Conservation (phyloP, 2,329 filamentous ascomycete genomes). For the Dryadomyces sulphureus region DNA sequence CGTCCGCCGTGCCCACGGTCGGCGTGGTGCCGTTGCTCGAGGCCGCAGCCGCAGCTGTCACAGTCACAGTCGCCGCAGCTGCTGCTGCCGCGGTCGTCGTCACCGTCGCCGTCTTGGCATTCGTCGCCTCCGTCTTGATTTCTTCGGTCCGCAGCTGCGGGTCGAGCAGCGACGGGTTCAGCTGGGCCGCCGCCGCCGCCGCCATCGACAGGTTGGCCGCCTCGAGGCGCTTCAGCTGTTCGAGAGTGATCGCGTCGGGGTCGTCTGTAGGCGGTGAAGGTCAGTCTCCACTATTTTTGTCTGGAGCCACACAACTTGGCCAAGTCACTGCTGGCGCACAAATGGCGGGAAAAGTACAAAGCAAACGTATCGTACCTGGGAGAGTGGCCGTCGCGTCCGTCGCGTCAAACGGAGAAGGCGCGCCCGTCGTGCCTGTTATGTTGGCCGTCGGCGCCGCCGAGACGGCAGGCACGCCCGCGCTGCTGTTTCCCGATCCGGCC, state of each 20-base stretch:
- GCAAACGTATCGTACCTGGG: too few species aligned
- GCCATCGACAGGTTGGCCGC: constrained; percentile 39
- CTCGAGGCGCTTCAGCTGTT: constrained; percentile 35
- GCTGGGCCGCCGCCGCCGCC: constrained; percentile 38
- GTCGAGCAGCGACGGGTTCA: constrained; percentile 40
- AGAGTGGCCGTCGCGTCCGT: too few species aligned
- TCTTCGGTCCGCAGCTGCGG: constrained; percentile 22
- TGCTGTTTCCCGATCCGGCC: not conserved
- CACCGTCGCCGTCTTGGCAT: not conserved
- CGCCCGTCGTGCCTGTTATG: not conserved
- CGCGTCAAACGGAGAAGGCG: not conserved
- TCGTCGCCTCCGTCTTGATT: not conserved
- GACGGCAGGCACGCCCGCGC: not conserved
- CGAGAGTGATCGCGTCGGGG: constrained; percentile 13
- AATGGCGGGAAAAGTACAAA: too few species aligned
- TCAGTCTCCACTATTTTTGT: not conserved
- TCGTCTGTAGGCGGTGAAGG: constrained; percentile 6
- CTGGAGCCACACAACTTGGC: too few species aligned
- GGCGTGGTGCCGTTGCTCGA: not conserved
- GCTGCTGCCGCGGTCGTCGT: constrained; percentile 10
- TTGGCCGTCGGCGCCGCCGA: not conserved
- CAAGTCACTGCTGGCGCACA: too few species aligned
- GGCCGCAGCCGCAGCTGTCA: not conserved
- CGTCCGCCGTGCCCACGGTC: not conserved
- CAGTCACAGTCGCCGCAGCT: constrained; percentile 1